Evolutionary conservation across 345 rosid genomes (phyloP), one percentile per base, ranked within the genome.

Genomic region (Brassica nigra): DNA sequence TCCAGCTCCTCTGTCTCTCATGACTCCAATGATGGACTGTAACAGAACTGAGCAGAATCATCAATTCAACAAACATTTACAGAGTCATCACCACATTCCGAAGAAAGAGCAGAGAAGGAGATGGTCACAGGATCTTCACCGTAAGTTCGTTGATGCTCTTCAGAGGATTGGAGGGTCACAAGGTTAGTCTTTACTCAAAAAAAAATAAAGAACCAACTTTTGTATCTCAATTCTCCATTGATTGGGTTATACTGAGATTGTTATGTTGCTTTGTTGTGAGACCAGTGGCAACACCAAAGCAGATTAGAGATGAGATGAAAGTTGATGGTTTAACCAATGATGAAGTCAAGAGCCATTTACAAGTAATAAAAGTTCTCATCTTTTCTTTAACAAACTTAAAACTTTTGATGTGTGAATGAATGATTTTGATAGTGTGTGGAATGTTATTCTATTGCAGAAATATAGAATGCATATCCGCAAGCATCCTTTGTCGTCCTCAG

Each of bases 331-430:
- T 93, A 76, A 93, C 98, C 70, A 90, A 88, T 79, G 97, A 91
- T 83, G 95, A 93, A 90, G 92, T 93, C 4, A 93, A 93, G 81
- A 90, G 95, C 84, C 97, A 93, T 85, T 87, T 93, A 72, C 98
- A 93, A 89, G 98, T 90, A 81, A 44, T 49, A 49, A 61, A 58
- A 34, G 16, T 12, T 36, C 58, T 82, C 0, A 64, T 69, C 67
- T 49, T 54, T 18, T 68, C 8, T 5, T 16, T 23, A 68, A 68
- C 4, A 9, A 31, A 12, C 66, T 36, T 16, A 12, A 73, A 10
- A 6, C 57, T 18, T 16, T 57, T 77, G 67, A 57, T 36, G 44
- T 71, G 47, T 68, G 69, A 71, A 10, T 44, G 69, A 49, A 31
- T 74, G 67, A 39, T 29, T 49, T 6, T 76, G 73, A 71, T 30